Base-by-base conservation (phyloP, 1,284 basidiomycete genomes). In the Ganoderma sinense region DNA sequence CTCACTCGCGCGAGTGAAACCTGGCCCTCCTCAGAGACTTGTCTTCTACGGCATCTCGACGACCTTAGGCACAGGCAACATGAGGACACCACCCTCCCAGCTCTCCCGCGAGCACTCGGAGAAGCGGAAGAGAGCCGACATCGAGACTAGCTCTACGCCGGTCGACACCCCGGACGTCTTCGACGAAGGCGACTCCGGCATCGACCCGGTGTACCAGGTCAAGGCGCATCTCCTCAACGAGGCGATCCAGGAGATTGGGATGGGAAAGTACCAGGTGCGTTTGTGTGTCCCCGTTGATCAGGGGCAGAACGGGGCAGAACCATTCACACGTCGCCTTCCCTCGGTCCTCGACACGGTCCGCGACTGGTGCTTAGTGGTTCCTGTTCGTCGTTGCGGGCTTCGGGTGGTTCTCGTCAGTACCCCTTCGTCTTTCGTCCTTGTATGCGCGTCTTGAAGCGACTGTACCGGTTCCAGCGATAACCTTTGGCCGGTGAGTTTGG, bases 211-310 rank as follows among this genome's bases (percentile, higher is more conserved):
- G 1, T 92, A 93, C 73, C 84, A 86, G 68, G 87, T 85, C 26
- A 92, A 92, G 72, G 88, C 89, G 1, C 81, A 83, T 5, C 80
- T 92, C 10, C 78, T 93, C 67, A 93, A 92, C 71, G 84, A 87
- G 65, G 91, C 90, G 0, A 82, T 94, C 14, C 89, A 91, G 76
- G 88, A 91, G 65, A 89, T 93, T 58, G 91, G 91, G 5, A 92
- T 92, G 88, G 92, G 92, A 5, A 86, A 82, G 67, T 93, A 92
- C 75, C 91, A 92, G 82, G 88, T 87, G 69, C 67, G 82, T 64
- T 29, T 41, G 10, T 39, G 20, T 36, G 23, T 26, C n/a, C 8
- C 20, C 31, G 36, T 61, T 39, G 40, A 41, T 61, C 40, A 26
- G 59, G 59, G 59, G 14, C 39, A 61, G 29, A 61, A 40, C 23